Base-by-base conservation (phyloP, 768 basidiomycete genomes). In the Agaricus blazei region DNA sequence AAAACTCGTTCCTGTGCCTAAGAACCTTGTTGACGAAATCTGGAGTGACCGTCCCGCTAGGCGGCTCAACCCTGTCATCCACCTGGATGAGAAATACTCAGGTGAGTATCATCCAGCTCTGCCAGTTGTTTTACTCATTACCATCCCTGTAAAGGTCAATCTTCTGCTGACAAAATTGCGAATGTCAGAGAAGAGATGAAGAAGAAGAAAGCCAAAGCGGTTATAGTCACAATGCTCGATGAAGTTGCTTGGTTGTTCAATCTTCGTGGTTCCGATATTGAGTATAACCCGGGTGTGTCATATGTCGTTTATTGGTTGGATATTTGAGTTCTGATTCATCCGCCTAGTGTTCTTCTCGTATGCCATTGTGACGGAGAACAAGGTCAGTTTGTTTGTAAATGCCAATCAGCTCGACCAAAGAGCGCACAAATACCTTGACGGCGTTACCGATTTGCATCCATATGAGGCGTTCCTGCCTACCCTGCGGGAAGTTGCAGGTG, bases 191-290 rank as follows among this genome's bases (percentile, higher is more conserved):
- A 83, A 54, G 84, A 87, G 58, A 60, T 96, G 52, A 63, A 66
- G 53, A 83, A 82, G 73, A 77, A 83, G 62, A 79, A 83, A 23
- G 72, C 71, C n/a, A 79, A 84, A 60, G 93, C 88, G 1, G 68
- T 90, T 41, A 85, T 96, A 1, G 80, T 98, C 3, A 87, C 79
- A n/a, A 85, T 88, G 78, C 80, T 98, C 23, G 96, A 98, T 67
- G 96, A 98, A 67, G 84, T 96, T 48, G 93, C 93, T 0, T 98
- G 93, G 93, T 65, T 94, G 38, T 90, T 93, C 72, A 95, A 98
- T 68, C 75, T 99, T 31, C 85, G 96, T 58, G 95, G 94, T 1
- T 81, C 85, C 2, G 96, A 98, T 66, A 95, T 98, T 63, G 85
- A 85, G 34, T 98, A 80, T 71, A 98, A 97, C 57, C 78, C 78